A percentile compares a stretch with the other conserved stretches of the same genome.
These are phyloP conservation scores for Marasmius oreades DNA, from an alignment of 1,284 basidiomycete species.

Conservation along the genomic window DNA sequence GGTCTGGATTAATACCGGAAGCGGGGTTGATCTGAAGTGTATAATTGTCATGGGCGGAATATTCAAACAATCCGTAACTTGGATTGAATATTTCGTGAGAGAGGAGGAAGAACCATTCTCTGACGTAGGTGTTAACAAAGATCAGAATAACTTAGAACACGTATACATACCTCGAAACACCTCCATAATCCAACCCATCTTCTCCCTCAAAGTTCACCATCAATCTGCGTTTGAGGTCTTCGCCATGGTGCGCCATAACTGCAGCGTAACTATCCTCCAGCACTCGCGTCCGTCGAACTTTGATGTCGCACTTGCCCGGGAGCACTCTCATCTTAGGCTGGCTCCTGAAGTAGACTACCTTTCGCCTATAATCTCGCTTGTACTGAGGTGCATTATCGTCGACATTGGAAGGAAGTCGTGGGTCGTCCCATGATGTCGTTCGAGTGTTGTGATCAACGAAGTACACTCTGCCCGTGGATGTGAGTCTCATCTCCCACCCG, in stretches of 20 bases:
- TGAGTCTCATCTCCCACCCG: conserved; percentile 97
- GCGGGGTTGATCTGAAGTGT: conserved; percentile 98
- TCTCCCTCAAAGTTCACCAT: conserved; percentile 99
- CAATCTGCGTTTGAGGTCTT: conserved; percentile 93
- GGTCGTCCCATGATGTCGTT: conserved; percentile 97
- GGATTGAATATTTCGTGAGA: conserved; percentile 99
- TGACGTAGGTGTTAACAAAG: conserved; percentile 26
- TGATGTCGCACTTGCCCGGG: conserved; percentile 95
- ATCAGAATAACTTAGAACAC: not conserved
- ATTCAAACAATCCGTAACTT: conserved; percentile 99
- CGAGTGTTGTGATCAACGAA: conserved; percentile 97
- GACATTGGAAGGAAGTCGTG: conserved; percentile 76
- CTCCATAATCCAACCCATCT: conserved; percentile 97
- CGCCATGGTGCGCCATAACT: conserved; percentile 92
- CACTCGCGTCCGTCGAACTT: conserved; percentile 89
- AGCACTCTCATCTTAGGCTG: conserved; percentile 91
- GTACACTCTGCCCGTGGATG: conserved; percentile 89
- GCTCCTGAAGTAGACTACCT: conserved; percentile 98
- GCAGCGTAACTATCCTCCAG: conserved; percentile 97
- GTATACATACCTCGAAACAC: conserved; percentile 78
- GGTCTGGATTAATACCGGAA: conserved; percentile 97
- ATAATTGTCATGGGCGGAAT: conserved; percentile 99
- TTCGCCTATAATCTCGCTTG: conserved; percentile 98
- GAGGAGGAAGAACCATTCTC: conserved; percentile 99
- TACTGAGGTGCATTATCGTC: conserved; percentile 98